Evolutionary conservation across 225 moss, liverwort and hornwort genomes (phyloP), one percentile per base, ranked within the genome.

Genomic region (Sphagnum tenellum): DNA sequence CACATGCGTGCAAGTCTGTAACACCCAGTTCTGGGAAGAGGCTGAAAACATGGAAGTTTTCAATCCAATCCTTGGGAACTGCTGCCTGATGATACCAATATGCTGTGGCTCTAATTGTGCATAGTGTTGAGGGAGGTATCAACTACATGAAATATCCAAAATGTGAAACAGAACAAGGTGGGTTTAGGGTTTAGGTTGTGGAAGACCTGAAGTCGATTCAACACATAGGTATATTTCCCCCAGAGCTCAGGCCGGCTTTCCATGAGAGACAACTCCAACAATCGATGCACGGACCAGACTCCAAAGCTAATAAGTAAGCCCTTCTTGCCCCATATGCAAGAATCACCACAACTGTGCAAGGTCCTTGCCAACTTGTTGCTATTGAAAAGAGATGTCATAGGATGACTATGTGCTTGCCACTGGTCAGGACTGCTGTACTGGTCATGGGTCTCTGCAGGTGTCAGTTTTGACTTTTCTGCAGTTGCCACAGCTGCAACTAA

Each of bases 231-330:
- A 59, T 93, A 93, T 71, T 93, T 93, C 61, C 93, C 93, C 93
- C 93, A 93, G 45, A 93, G 75, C 68, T 93, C 93, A 12, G 93
- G 93, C 71, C 93, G 83, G 75, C 93, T 93, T 74, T 93, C 93
- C 89, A 93, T 89, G 64, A 89, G 74, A 52, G 86, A 89, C 63
- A 93, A 68, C 62, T 93, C 93, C 63, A 93, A 77, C 29, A 88
- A 76, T 12, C 93, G 93, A 69, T 88, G 89, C 57, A 93, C 84
- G 77, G 88, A 93, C 93, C 93, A 93, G 50, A 93, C 89, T 56
- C 93, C 93, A 64, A 93, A 93, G 86, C 89, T 89, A 53, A 93
- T 75, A 9, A 93, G 79, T 55, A 93, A 73, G 2, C 79, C 73
- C 29, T 29, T 29, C 56, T 75, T 77, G n/a, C 79, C 78, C 93